phyloP scores from a whole-genome alignment of 306 rosid genomes.

The Casuarina equisetifolia region DNA sequence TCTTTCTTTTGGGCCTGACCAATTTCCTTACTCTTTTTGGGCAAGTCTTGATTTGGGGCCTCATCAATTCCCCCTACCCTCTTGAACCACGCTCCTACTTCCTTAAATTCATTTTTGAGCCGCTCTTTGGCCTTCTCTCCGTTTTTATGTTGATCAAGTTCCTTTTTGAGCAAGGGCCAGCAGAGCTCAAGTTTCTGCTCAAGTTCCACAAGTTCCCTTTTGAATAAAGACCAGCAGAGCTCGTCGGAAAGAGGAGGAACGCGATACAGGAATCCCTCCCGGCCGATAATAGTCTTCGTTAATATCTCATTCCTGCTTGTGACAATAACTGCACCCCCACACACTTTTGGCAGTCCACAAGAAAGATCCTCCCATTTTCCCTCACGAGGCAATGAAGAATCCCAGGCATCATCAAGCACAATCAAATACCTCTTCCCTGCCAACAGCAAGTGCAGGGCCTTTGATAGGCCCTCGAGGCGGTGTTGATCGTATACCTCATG shows the following conservation, averaged over 20 bases:
- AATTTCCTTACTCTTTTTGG: no score
- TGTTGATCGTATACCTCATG: neutral
- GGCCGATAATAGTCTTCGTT: conserved; percentile 11
- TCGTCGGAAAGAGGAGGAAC: conserved; percentile 19
- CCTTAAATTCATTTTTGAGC: no score
- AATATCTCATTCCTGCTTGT: conserved; percentile 24
- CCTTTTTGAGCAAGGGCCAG: no score
- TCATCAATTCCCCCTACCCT: no score
- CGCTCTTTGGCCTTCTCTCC: no score
- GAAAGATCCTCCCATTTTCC: conserved; percentile 10
- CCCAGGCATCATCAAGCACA: conserved; percentile 30
- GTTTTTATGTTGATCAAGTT: no score
- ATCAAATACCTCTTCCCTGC: conserved; percentile 22
- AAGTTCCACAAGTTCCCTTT: neutral
- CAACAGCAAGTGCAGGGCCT: conserved; percentile 18
- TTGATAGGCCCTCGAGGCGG: conserved; percentile 5
- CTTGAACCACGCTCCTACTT: no score
- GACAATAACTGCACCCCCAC: conserved; percentile 28
- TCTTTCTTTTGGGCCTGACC: no score
- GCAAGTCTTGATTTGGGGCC: no score
- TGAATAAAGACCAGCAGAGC: conserved; percentile 19
- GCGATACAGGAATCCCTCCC: neutral
- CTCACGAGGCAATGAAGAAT: neutral
- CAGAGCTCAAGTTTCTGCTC: no score
- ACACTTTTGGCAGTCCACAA: conserved; percentile 23